Evolutionary conservation across 1,284 basidiomycete species (phyloP).

Genomic region (Phylloboletellus chloephorus): DNA sequence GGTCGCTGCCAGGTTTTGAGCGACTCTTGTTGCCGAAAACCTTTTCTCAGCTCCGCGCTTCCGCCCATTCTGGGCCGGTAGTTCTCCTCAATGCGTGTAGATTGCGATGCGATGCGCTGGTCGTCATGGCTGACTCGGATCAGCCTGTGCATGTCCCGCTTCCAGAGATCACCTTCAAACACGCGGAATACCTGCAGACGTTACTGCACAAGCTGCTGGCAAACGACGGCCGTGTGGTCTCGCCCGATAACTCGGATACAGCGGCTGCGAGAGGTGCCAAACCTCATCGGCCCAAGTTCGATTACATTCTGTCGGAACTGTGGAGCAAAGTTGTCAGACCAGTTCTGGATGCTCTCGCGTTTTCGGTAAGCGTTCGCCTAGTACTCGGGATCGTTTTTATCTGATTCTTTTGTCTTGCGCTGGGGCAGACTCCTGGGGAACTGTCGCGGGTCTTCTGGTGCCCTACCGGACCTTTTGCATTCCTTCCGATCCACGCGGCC

Average conservation of each 20-base stretch:
- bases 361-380: slow-evolving; percentile 1
- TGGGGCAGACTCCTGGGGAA: neutral
- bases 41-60: slow-evolving; percentile 4
- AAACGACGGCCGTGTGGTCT: too few species aligned
- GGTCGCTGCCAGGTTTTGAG: slow-evolving; percentile 4
- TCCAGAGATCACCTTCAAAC: neutral
- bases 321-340: slow-evolving; percentile 12
- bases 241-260: neutral
- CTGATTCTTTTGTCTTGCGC: neutral
- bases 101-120: slow-evolving; percentile 6
- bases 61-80: slow-evolving; percentile 2
- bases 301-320: neutral
- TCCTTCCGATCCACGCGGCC: slow-evolving; percentile 13
- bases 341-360: slow-evolving; percentile 5
- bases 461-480: slow-evolving; percentile 13
- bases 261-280: neutral
- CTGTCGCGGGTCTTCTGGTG: slow-evolving; percentile 13
- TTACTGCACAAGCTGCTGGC: neutral
- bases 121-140: neutral
- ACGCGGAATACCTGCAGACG: neutral
- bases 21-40: slow-evolving; percentile 9
- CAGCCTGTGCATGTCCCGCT: slow-evolving; percentile 6
- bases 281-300: neutral
- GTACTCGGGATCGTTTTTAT: neutral
- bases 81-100: slow-evolving; percentile 11